Conservation (phyloP, 108 stramenopile genomes). For the Epipyxis sp. region DNA sequence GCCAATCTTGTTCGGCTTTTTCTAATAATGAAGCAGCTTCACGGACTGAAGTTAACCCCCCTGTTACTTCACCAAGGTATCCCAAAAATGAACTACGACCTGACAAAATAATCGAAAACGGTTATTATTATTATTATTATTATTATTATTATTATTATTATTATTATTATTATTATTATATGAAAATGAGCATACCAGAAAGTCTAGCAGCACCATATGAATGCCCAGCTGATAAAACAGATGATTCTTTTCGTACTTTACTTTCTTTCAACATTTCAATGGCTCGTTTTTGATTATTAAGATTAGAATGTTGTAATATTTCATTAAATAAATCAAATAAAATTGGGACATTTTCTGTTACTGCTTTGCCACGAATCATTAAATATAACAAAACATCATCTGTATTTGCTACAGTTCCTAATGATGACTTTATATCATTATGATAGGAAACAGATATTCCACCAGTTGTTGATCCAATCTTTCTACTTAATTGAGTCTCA, state of each 20-base stretch:
- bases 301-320: conserved; percentile 75
- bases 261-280: conserved; percentile 86
- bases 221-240: conserved; percentile 75
- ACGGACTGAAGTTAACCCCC: conserved; percentile 74
- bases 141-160: not conserved
- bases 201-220: conserved; percentile 64
- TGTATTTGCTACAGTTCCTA: conserved; percentile 30
- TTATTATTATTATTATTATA: too few relatives aligned
- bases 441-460: conserved; percentile 36
- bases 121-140: too few relatives aligned
- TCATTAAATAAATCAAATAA: conserved; percentile 76
- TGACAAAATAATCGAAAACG: conserved; percentile 51
- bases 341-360: conserved; percentile 77
- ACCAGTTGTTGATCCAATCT: conserved; percentile 51
- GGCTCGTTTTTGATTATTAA: conserved; percentile 75
- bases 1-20: conserved; percentile 89
- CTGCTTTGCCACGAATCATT: conserved; percentile 57
- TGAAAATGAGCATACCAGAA: too few relatives aligned
- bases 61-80: conserved; percentile 80
- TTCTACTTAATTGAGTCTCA: conserved; percentile 69
- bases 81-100: conserved; percentile 79
- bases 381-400: conserved; percentile 33
- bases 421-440: not conserved
- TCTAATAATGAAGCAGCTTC: conserved; percentile 70
- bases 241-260: conserved; percentile 66